phyloP scores from a whole-genome alignment of 1,284 basidiomycete genomes.

The Wolfiporia cocos region DNA sequence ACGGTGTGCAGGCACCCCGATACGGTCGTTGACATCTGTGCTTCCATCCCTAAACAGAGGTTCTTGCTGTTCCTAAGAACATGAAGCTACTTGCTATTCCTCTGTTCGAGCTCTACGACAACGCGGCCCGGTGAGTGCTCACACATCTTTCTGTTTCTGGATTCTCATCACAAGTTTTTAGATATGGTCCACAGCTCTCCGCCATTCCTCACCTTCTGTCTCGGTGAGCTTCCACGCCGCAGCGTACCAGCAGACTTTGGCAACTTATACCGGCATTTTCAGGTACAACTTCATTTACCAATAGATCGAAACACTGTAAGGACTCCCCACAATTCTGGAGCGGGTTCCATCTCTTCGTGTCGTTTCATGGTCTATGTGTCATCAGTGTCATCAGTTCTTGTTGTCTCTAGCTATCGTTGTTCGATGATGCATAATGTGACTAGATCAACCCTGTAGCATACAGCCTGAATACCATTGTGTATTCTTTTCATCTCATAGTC shows the following conservation, averaged over 20 bases:
- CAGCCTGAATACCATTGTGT: too few relatives aligned
- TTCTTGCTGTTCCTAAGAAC: conserved; percentile 94
- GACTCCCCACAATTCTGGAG: too few relatives aligned
- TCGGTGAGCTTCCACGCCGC: conserved; percentile 44
- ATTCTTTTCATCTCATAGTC: too few relatives aligned
- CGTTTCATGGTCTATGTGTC: too few relatives aligned
- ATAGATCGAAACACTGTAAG: conserved; percentile 27
- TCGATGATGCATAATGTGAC: too few relatives aligned
- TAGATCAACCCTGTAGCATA: too few relatives aligned
- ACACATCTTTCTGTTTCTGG: background rate
- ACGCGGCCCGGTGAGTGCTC: conserved; percentile 70
- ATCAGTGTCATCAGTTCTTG: too few relatives aligned
- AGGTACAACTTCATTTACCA: conserved; percentile 72
- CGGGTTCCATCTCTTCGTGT: too few relatives aligned
- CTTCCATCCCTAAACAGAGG: conserved; percentile 48
- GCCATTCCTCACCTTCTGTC: conserved; percentile 93
- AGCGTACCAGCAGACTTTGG: background rate
- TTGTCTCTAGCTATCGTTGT: too few relatives aligned
- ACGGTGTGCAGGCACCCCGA: background rate
- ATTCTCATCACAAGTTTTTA: conserved; percentile 19
- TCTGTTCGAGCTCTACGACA: conserved; percentile 95
- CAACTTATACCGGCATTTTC: too few relatives aligned
- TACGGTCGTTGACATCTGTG: background rate
- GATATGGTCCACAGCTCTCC: conserved; percentile 88
- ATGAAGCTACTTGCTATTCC: conserved; percentile 98